phyloP scores from a whole-genome alignment of 2,329 filamentous ascomycete species.

The Arthrinium puccinioides region DNA sequence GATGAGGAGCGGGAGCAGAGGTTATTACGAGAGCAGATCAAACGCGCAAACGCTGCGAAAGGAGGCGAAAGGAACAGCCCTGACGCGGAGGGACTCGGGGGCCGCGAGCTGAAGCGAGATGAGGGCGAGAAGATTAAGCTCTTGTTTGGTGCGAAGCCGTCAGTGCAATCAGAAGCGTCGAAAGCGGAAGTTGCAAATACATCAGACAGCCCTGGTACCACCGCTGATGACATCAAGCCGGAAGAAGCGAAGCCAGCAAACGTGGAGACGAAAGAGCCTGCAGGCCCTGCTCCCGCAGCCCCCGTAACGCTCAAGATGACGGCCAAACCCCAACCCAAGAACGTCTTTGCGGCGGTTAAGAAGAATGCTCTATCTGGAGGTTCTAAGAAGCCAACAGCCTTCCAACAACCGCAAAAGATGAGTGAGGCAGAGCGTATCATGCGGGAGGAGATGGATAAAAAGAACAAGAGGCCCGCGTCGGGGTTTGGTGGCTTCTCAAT shows the following conservation, averaged over 20 bases:
- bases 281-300: constrained; percentile 18
- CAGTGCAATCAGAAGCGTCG: constrained; percentile 10
- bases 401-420: constrained; percentile 70
- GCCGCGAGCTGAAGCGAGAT: constrained; percentile 47
- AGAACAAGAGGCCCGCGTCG: constrained; percentile 56
- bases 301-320: constrained; percentile 58
- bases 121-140: constrained; percentile 73
- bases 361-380: constrained; percentile 61
- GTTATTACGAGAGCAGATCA: constrained; percentile 77
- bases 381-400: constrained; percentile 52
- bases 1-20: constrained; percentile 85
- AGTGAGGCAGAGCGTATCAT: constrained; percentile 84
- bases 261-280: neutral
- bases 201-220: constrained; percentile 9
- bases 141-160: constrained; percentile 49
- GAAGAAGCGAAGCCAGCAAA: constrained; percentile 7
- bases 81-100: constrained; percentile 24
- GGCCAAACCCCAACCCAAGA: constrained; percentile 62
- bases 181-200: constrained; percentile 9
- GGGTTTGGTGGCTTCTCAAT: constrained; percentile 36
- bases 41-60: constrained; percentile 52
- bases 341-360: constrained; percentile 61
- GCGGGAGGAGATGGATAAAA: constrained; percentile 73
- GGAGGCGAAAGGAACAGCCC: too few relatives aligned
- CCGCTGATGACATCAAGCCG: neutral